Conservation (phyloP, 2,329 filamentous ascomycete genomes). For the Ceratocystis cubensis region DNA sequence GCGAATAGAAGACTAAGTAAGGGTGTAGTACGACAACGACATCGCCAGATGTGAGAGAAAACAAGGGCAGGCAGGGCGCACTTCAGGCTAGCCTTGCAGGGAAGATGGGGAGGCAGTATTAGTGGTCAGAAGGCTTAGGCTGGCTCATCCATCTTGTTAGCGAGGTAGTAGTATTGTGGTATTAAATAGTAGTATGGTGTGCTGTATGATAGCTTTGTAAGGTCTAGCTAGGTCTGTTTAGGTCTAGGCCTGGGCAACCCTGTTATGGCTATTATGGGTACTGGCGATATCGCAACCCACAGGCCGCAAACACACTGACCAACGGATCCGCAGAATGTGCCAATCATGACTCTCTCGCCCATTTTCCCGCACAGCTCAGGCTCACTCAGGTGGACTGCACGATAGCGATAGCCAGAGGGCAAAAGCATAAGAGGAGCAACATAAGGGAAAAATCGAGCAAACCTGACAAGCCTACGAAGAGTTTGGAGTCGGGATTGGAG, state of each 20-base stretch:
- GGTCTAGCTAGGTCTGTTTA: not conserved
- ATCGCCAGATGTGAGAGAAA: not conserved
- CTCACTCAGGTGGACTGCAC: not conserved
- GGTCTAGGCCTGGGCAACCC: not conserved
- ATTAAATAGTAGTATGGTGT: not conserved
- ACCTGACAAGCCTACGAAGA: not conserved
- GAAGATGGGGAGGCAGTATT: not conserved
- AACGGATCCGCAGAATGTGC: conserved; percentile 6
- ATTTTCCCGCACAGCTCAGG: not conserved
- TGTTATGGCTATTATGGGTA: not conserved
- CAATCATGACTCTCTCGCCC: not conserved
- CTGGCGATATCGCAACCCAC: not conserved
- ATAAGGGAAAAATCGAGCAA: not conserved
- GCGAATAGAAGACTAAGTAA: not conserved
- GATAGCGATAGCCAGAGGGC: not conserved
- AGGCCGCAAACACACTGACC: not conserved
- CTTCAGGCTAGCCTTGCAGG: not conserved
- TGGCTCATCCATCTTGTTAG: not conserved
- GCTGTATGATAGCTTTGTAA: not conserved
- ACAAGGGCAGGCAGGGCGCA: not conserved
- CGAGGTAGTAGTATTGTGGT: not conserved
- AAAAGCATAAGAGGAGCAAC: not conserved
- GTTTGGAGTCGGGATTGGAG: not conserved
- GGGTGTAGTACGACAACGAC: not conserved
- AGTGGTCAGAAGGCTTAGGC: not conserved